Evolutionary conservation across 768 basidiomycete genomes (phyloP).

Genomic region (Crepidotus variabilis): DNA sequence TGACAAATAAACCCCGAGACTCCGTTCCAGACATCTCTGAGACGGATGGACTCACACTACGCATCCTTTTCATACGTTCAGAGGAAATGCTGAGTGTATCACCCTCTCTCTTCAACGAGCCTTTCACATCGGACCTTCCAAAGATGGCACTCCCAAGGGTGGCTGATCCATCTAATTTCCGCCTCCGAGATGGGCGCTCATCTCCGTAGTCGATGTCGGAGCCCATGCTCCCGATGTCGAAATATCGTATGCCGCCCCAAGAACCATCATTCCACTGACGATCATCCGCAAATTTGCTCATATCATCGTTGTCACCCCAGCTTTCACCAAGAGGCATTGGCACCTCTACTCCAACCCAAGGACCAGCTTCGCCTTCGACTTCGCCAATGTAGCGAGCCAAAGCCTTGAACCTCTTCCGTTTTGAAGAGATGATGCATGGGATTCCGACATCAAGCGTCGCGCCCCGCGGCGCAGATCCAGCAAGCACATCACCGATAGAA

Average conservation of each 20-base stretch:
- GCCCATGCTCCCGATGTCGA: slow-evolving; percentile 58
- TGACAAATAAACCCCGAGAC: slow-evolving; percentile 75
- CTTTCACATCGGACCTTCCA: slow-evolving; percentile 24
- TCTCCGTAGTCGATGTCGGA: slow-evolving; percentile 56
- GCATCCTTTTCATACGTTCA: slow-evolving; percentile 67
- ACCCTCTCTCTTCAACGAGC: slow-evolving; percentile 36
- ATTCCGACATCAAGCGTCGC: slow-evolving; percentile 83
- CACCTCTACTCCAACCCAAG: slow-evolving; percentile 92
- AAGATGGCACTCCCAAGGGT: slow-evolving; percentile 15
- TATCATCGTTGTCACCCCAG: slow-evolving; percentile 11
- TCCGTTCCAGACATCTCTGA: slow-evolving; percentile 51
- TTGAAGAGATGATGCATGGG: slow-evolving; percentile 84
- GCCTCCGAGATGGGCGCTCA: slow-evolving; percentile 41
- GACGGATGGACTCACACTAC: slow-evolving; percentile 66
- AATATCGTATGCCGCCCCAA: slow-evolving; percentile 80
- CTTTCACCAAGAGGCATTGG: slow-evolving; percentile 52
- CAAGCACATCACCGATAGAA: slow-evolving; percentile 14
- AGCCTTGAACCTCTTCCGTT: slow-evolving; percentile 80
- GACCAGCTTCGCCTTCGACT: slow-evolving; percentile 73
- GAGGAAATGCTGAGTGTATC: slow-evolving; percentile 45
- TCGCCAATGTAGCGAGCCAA: slow-evolving; percentile 88
- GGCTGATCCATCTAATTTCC: slow-evolving; percentile 33
- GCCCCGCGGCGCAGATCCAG: slow-evolving; percentile 40
- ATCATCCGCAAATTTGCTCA: slow-evolving; percentile 35
- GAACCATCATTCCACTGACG: slow-evolving; percentile 85